A percentile compares a stretch with the other conserved stretches of the same genome.
Conservation (phyloP, 1,284 basidiomycete species). For the Coniferiporia weirii region DNA sequence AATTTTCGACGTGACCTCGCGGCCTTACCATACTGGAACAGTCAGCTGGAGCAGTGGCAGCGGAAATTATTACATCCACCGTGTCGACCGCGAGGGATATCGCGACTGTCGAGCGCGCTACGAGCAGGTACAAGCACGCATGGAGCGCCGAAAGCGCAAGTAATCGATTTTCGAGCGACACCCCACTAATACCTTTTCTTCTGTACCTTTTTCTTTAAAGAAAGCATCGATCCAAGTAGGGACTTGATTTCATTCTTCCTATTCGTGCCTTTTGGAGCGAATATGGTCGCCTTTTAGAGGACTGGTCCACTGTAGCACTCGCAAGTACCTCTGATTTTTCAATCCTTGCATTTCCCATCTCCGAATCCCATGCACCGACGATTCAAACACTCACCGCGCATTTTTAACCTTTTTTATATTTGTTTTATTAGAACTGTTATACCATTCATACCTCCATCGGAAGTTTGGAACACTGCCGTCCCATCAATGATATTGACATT, state of each 20-base stretch:
- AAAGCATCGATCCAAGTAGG: no score
- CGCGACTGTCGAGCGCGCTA: constrained; percentile 49
- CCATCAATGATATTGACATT: background rate
- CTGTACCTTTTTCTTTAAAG: no score
- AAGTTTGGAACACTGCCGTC: background rate
- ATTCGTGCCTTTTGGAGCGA: background rate
- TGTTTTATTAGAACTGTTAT: background rate
- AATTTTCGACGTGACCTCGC: constrained; percentile 68
- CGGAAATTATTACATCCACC: constrained; percentile 67
- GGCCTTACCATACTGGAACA: constrained; percentile 59
- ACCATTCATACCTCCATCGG: background rate
- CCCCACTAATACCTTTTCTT: no score
- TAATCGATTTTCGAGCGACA: background rate
- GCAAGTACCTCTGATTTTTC: background rate
- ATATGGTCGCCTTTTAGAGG: background rate
- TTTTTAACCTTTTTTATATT: background rate
- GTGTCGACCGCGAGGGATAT: constrained; percentile 66
- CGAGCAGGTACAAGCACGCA: constrained; percentile 27
- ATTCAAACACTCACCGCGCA: background rate
- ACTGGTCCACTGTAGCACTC: background rate
- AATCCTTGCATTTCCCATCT: background rate
- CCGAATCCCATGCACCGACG: background rate
- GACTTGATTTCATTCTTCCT: background rate
- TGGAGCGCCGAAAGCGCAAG: constrained; percentile 1
- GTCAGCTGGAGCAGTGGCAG: constrained; percentile 71